phyloP scores from a whole-genome alignment of 2,329 filamentous ascomycete species.

The Cladosporium sp. region DNA sequence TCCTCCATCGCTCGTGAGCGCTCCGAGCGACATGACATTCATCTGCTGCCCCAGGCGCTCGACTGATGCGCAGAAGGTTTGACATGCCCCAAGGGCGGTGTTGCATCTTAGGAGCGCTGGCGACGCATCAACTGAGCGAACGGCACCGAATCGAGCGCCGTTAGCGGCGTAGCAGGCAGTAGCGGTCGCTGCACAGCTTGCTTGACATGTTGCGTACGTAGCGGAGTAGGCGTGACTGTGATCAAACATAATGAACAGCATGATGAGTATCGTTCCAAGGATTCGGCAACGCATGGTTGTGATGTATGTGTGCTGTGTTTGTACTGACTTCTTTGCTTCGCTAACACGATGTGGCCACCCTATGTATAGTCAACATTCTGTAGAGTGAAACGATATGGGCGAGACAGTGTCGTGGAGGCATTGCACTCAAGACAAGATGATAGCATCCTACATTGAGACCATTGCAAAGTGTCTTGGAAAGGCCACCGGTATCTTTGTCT shows the following conservation, averaged over 20 bases:
- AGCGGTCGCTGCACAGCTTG: not conserved
- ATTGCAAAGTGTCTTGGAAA: too few species aligned
- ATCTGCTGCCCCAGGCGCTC: not conserved
- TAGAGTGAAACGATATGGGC: too few species aligned
- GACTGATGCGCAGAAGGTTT: not conserved
- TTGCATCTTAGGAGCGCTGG: not conserved
- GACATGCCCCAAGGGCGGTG: not conserved
- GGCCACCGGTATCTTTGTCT: too few species aligned
- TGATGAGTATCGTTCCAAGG: not conserved
- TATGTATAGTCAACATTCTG: too few species aligned
- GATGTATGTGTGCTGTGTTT: not conserved
- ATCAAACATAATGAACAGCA: not conserved
- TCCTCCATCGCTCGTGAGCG: not conserved
- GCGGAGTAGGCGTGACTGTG: not conserved
- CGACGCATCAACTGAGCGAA: not conserved
- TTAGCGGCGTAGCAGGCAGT: not conserved
- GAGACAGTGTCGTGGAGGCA: too few species aligned
- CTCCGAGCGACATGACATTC: not conserved
- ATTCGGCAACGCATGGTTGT: not conserved
- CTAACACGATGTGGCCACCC: too few species aligned
- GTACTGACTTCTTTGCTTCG: too few species aligned
- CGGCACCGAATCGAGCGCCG: not conserved
- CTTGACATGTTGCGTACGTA: not conserved
- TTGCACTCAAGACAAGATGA: too few species aligned
- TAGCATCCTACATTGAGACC: too few species aligned